phyloP scores from a whole-genome alignment of 192 early-diverging fungal species.

The Backusella mclennaniae region DNA sequence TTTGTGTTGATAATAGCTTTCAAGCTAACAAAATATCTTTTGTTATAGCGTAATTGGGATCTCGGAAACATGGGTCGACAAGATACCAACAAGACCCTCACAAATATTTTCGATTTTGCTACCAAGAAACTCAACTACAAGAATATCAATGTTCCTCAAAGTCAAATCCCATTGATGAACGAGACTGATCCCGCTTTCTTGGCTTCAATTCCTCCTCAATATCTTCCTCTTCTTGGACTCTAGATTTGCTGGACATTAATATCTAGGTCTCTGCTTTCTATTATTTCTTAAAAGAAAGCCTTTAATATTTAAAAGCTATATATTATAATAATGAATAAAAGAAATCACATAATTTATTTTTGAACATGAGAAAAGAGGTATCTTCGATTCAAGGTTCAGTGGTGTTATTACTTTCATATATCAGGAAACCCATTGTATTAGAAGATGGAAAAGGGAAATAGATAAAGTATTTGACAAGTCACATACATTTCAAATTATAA shows the following conservation, averaged over 20 bases:
- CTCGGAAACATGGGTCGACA: constrained; percentile 54
- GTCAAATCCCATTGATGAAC: constrained; percentile 35
- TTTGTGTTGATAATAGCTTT: background rate
- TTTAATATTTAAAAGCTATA: too few species aligned
- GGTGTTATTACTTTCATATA: too few species aligned
- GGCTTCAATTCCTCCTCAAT: constrained; percentile 12
- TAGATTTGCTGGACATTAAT: background rate
- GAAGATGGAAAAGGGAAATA: too few species aligned
- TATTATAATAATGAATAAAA: too few species aligned
- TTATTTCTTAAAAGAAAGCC: too few species aligned
- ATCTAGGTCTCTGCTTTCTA: background rate
- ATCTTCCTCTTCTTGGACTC: background rate
- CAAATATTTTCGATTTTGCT: constrained; percentile 45
- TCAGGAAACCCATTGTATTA: too few species aligned
- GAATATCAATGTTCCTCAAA: constrained; percentile 35
- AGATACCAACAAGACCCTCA: constrained; percentile 47
- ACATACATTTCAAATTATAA: too few species aligned
- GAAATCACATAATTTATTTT: too few species aligned
- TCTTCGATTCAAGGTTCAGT: too few species aligned
- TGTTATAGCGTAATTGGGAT: constrained; percentile 54
- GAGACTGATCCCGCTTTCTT: constrained; percentile 33
- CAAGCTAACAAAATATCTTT: background rate
- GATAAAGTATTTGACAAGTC: too few species aligned
- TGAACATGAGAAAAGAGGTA: too few species aligned
- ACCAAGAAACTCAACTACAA: constrained; percentile 36